Evolutionary conservation across 805 yeast species (phyloP).

Genomic region (Metschnikowia reukaufii): DNA sequence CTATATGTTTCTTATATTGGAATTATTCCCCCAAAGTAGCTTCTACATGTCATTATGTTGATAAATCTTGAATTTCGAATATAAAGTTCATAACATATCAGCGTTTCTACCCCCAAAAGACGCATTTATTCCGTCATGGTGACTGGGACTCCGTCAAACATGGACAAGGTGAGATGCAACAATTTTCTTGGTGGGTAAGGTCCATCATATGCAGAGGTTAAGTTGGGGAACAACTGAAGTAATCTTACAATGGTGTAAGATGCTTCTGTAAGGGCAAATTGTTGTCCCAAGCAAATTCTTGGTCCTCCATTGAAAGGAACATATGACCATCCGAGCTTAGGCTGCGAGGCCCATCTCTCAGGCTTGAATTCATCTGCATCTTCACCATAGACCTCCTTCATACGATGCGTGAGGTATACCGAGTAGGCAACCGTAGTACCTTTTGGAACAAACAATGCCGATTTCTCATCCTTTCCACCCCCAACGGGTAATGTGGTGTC

Average conservation of each 20-base stretch:
- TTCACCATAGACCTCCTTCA: constrained; percentile 31
- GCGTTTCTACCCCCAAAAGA: not conserved
- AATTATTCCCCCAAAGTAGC: too few species aligned
- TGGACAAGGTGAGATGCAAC: constrained; percentile 28
- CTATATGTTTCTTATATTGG: too few species aligned
- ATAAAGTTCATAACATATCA: not conserved
- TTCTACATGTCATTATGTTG: not conserved
- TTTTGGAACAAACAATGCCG: constrained; percentile 19
- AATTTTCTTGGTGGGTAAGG: constrained; percentile 18
- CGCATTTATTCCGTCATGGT: constrained; percentile 10
- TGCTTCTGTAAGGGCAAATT: constrained; percentile 55
- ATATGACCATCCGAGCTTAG: constrained; percentile 47
- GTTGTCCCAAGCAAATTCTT: constrained; percentile 55
- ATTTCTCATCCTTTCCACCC: constrained; percentile 28
- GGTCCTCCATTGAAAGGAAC: constrained; percentile 59
- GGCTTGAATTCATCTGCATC: constrained; percentile 38
- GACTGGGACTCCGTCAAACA: constrained; percentile 24
- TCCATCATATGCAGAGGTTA: constrained; percentile 19
- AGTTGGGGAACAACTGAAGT: constrained; percentile 30
- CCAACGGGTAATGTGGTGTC: constrained; percentile 27
- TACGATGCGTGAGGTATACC: constrained; percentile 21
- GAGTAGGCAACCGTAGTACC: constrained; percentile 22
- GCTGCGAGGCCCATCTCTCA: constrained; percentile 37
- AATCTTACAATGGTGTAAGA: constrained; percentile 43
- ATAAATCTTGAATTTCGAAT: not conserved